Evolutionary conservation across 2,329 filamentous ascomycete genomes (phyloP), one percentile per base, ranked within the genome.

Genomic region (Penicillium hordei): DNA sequence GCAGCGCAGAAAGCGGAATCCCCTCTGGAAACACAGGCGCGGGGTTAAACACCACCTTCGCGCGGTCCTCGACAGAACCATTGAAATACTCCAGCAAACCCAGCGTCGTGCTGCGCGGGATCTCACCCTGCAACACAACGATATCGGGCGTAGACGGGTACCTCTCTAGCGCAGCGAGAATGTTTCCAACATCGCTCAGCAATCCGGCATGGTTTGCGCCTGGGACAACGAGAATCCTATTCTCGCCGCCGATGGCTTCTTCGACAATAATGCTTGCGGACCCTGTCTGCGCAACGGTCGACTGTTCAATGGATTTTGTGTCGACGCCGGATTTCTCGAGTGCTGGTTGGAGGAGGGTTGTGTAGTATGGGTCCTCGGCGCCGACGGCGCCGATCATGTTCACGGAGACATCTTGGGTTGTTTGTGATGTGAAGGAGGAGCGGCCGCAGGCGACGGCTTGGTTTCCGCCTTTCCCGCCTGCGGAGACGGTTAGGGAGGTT

Each of bases 11-110:
- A 12, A 64, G 39, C 2, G 89, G 89, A 4, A 95, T 75, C 12
- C 75, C 70, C 52, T 86, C 81, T 2, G 91, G 90, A 5, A 87
- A 88, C 8, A 91, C 91, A 15, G 91, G 90, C 4, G 91, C 91
- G 12, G 91, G 90, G 72, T 96, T 96, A 61, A 95, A 82, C 17
- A 95, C 81, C 1, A 91, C 87, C 33, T 80, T 57, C 2, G 55
- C 51, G 1, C 55, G 51, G 2, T 59, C 46, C 4, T 4, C 29
- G 1, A n/a, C 34, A 2, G 46, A 46, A 25, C 10, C 45, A 17
- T 66, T 66, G 38, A 61, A 66, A 43, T 63, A 60, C 15, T 65
- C 44, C 31, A 66, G 25, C 19, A 66, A 42, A 0, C 49, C 60
- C 38, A 66, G 17, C 0, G 63, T 65, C 19, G 64, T 65, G 21